Evolutionary conservation across 345 rosid species (phyloP), one percentile per base, ranked within the genome.

Genomic region (Atalantia buxifolia): DNA sequence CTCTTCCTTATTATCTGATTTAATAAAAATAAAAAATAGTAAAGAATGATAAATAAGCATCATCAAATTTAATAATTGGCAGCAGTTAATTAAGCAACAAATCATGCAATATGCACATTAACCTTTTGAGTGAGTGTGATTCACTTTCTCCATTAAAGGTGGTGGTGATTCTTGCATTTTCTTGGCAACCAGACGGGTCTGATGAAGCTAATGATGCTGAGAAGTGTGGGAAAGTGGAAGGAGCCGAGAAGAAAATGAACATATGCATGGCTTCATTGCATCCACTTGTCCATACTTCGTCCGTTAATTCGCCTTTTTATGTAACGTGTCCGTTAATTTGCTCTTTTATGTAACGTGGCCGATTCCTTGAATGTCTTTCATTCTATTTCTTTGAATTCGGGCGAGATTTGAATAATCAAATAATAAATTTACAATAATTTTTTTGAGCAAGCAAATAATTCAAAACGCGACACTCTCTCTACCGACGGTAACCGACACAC

Each of bases 241-340:
- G 35, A 8, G 35, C 6, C 3, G 50, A 9, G 30, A 22, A 33
- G 75, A 22, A 28, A 60, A 42, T 19, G 60, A 24, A 16, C 42
- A 12, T 13, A 30, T 30, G 48, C 60, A n/a, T 71, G 82, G 84
- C 30, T 38, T 48, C 36, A 7, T 78, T 48, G 57, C 36, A 67
- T 40, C 80, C 40, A 80, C 80, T 76, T 76, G 89, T 84, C 84
- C 30, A 14, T 7, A 36, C 22, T 22, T 59, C 64, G 81, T 74
- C 84, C 89, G 64, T 13, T 13, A 45, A 45, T 78, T 55, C 42
- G 66, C 4, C 28, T 3, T 60, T 60, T 61, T 36, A 4, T 10
- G 3, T 2, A 4, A 0, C 10, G 16, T 4, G 31, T 73, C 84
- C 89, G 64, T 12, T 12, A 12, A 42, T 78, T 42, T 42, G 62